phyloP scores from a whole-genome alignment of 2,329 filamentous ascomycete genomes.

The Xylariomycetidae sp. region DNA sequence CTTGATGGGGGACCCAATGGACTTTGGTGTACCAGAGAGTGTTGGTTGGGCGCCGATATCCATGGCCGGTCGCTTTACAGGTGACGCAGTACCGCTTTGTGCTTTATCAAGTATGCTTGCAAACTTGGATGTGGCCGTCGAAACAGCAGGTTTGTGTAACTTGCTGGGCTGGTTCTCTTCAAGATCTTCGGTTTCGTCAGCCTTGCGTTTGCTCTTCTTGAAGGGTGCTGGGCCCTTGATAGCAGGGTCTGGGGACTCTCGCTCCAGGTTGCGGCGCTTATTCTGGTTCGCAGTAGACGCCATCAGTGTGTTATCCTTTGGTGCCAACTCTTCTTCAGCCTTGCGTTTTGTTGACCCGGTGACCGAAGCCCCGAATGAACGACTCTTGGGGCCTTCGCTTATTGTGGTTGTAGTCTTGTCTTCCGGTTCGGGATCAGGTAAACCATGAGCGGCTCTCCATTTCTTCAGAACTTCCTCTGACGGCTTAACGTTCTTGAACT shows the following conservation, averaged over 20 bases:
- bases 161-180: conserved; percentile 47
- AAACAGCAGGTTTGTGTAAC: conserved; percentile 46
- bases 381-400: conserved; percentile 27
- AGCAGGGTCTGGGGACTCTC: conserved; percentile 32
- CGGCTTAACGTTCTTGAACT: conserved; percentile 59
- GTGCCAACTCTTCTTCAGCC: conserved; percentile 45
- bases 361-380: conserved; percentile 27
- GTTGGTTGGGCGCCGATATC: conserved; percentile 6
- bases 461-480: conserved; percentile 53
- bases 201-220: conserved; percentile 51
- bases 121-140: conserved; percentile 51
- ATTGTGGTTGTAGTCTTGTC: conserved; percentile 23
- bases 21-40: conserved; percentile 15
- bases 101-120: conserved; percentile 53
- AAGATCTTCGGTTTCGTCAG: conserved; percentile 37
- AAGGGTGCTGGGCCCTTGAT: conserved; percentile 29
- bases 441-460: conserved; percentile 53
- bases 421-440: conserved; percentile 47
- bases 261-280: conserved; percentile 44
- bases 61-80: conserved; percentile 18
- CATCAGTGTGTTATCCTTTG: conserved; percentile 32
- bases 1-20: conserved; percentile 27
- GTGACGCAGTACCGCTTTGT: conserved; percentile 24
- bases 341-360: conserved; percentile 45
- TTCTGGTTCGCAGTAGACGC: conserved; percentile 34